These are phyloP conservation scores for Boletellus sp. DNA, from an alignment of 1,284 basidiomycete genomes.

Conservation along the genomic window DNA sequence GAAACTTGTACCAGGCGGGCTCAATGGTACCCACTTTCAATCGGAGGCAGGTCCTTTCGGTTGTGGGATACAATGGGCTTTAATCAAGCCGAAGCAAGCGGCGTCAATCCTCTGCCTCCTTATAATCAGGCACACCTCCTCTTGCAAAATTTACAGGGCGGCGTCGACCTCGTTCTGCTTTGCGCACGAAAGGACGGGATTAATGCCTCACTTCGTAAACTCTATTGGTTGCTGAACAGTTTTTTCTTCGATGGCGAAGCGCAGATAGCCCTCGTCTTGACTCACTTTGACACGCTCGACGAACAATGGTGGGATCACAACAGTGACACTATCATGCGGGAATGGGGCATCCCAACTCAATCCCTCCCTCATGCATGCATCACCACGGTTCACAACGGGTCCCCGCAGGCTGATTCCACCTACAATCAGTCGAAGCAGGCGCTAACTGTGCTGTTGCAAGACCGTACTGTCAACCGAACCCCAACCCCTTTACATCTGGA, in stretches of 20 bases:
- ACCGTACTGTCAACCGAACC: slow-evolving; percentile 3
- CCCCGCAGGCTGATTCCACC: background rate
- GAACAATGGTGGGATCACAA: slow-evolving; percentile 29
- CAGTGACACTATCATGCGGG: slow-evolving; percentile 14
- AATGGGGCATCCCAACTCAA: slow-evolving; percentile 18
- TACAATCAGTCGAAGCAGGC: slow-evolving; percentile 18
- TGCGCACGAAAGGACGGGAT: slow-evolving; percentile 24
- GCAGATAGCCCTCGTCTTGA: slow-evolving; percentile 36
- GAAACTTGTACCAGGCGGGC: slow-evolving; percentile 29
- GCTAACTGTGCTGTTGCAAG: slow-evolving; percentile 14
- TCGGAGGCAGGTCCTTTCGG: slow-evolving; percentile 20
- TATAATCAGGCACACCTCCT: slow-evolving; percentile 29
- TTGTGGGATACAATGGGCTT: slow-evolving; percentile 35
- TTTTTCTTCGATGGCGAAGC: slow-evolving; percentile 28
- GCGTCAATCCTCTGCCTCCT: slow-evolving; percentile 19
- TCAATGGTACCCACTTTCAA: slow-evolving; percentile 24
- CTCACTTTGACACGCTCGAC: slow-evolving; percentile 32
- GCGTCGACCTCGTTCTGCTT: slow-evolving; percentile 26
- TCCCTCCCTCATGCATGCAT: slow-evolving; percentile 23
- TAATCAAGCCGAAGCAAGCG: slow-evolving; percentile 20
- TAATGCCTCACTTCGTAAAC: slow-evolving; percentile 25
- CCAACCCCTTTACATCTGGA: slow-evolving; percentile 13
- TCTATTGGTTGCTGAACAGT: slow-evolving; percentile 26
- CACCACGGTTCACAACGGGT: slow-evolving; percentile 17
- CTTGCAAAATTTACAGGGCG: slow-evolving; percentile 21